Base-by-base conservation (phyloP, 495 filamentous ascomycete genomes). In the Oidiodendron maius region DNA sequence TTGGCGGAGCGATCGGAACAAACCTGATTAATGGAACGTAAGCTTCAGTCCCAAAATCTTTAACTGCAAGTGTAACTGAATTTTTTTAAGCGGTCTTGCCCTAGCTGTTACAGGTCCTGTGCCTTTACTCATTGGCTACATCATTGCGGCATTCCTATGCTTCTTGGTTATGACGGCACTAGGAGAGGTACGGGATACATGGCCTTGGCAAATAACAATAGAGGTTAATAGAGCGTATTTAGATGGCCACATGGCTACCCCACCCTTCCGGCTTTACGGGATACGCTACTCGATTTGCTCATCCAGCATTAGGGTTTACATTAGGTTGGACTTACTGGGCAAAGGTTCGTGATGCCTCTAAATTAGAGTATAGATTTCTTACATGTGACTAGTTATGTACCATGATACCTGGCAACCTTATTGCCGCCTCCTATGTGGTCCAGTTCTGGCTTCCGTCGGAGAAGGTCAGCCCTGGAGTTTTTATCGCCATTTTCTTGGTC, bases 241-340 rank as follows among this genome's bases (percentile, higher is more conserved):
- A n/a, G n/a, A 84, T 89, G 82, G 78, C 83, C 6, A 78, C 83
- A 28, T 88, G 77, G 59, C 72, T 89, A 16, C 87, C 87, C 1
- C 71, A 89, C 18, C 76, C 84, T 4, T 57, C 54, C 8, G 58
- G 58, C 10, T 61, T 61, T 38, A 61, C 58, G 11, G 58, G 55
- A 11, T 58, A 55, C 32, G 51, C 58, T 1, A 22, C 50, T 48
- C 54, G 58, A 0, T 61, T 61, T 35, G 58, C 51, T 35, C 55
- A 61, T 49, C 54, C 51, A 10, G 55, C 55, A 38, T 43, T 61
- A 25, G 55, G 57, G 16, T 57, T 60, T 52, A 53, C 57, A 1
- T 2, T 44, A 32, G 57, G 55, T 4, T 58, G 54, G 58, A 61
- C 55, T 42, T 61, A 58, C 35, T 57, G 54, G 54, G 57, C 55